A percentile compares a stretch with the other conserved stretches of the same genome.
These are phyloP conservation scores for Fusarium aywerte DNA, from an alignment of 2,329 filamentous ascomycete genomes.

Conservation along the genomic window DNA sequence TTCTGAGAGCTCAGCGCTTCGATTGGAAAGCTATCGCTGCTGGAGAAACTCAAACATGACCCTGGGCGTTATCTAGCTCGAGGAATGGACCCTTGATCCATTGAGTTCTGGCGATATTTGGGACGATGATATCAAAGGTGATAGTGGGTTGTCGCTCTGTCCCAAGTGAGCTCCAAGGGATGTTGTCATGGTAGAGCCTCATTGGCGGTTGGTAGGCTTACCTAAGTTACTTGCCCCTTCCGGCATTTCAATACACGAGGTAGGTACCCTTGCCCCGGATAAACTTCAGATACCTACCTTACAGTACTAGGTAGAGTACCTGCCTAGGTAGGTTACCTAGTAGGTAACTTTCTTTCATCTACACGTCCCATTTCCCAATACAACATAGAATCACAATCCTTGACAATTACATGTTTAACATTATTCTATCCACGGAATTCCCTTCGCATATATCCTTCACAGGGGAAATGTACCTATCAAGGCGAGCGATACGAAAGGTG, in stretches of 20 bases:
- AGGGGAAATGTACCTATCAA: too few species aligned
- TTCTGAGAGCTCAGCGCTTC: slow-evolving; percentile 30
- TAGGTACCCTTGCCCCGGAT: background rate
- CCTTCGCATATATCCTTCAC: background rate
- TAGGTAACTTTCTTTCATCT: background rate
- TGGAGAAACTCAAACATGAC: slow-evolving; percentile 45
- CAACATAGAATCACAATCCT: background rate
- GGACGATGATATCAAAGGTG: slow-evolving; percentile 26
- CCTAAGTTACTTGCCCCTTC: slow-evolving; percentile 22
- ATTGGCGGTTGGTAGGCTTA: slow-evolving; percentile 30
- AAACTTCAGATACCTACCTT: too few species aligned
- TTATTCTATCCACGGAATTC: background rate
- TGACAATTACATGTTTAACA: background rate
- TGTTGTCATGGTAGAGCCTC: slow-evolving; percentile 31
- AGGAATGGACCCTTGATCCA: slow-evolving; percentile 31
- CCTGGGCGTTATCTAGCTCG: slow-evolving; percentile 31
- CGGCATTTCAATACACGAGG: background rate
- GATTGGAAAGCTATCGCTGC: slow-evolving; percentile 24
- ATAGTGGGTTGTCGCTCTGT: slow-evolving; percentile 29
- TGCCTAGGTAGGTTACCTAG: too few species aligned
- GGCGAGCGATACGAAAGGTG: too few species aligned
- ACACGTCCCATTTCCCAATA: background rate
- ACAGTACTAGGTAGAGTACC: too few species aligned
- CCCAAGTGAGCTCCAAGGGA: slow-evolving; percentile 31
- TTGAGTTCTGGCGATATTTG: slow-evolving; percentile 37